Evolutionary conservation across 2,329 filamentous ascomycete species (phyloP).

Genomic region (Seiridium unicorne): DNA sequence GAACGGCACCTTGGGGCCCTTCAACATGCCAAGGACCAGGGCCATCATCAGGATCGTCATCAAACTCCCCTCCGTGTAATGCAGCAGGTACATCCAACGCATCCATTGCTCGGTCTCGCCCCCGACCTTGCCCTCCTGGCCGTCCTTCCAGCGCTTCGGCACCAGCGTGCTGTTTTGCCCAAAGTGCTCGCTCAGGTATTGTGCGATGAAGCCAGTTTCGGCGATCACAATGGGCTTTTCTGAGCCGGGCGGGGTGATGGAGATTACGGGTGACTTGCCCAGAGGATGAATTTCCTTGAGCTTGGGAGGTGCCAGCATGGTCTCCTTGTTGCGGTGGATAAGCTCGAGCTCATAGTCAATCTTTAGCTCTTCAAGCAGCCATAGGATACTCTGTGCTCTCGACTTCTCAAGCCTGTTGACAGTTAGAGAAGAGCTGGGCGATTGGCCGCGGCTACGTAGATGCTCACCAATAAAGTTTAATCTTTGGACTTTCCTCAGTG

Average conservation of each 20-base stretch:
- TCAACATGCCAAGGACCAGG: slow-evolving; percentile 32
- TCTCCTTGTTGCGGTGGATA: slow-evolving; percentile 65
- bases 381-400: slow-evolving; percentile 78
- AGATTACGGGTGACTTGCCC: slow-evolving; percentile 82
- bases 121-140: slow-evolving; percentile 54
- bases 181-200: slow-evolving; percentile 75
- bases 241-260: slow-evolving; percentile 47
- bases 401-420: slow-evolving; percentile 75
- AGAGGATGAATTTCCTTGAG: slow-evolving; percentile 78
- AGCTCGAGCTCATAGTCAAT: slow-evolving; percentile 77
- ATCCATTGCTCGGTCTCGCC: slow-evolving; percentile 62
- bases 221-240: slow-evolving; percentile 62
- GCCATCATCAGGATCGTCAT: slow-evolving; percentile 35
- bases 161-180: slow-evolving; percentile 43
- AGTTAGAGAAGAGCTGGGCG: not conserved
- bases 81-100: slow-evolving; percentile 68
- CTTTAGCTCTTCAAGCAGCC: slow-evolving; percentile 81
- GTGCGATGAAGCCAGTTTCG: slow-evolving; percentile 77
- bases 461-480: slow-evolving; percentile 63
- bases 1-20: slow-evolving; percentile 46
- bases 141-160: slow-evolving; percentile 54
- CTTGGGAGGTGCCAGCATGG: slow-evolving; percentile 70
- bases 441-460: not conserved
- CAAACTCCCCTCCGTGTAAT: slow-evolving; percentile 82
- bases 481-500: slow-evolving; percentile 42